Evolutionary conservation across 768 basidiomycete species (phyloP).

Genomic region (Xerocomellus amylosporus): DNA sequence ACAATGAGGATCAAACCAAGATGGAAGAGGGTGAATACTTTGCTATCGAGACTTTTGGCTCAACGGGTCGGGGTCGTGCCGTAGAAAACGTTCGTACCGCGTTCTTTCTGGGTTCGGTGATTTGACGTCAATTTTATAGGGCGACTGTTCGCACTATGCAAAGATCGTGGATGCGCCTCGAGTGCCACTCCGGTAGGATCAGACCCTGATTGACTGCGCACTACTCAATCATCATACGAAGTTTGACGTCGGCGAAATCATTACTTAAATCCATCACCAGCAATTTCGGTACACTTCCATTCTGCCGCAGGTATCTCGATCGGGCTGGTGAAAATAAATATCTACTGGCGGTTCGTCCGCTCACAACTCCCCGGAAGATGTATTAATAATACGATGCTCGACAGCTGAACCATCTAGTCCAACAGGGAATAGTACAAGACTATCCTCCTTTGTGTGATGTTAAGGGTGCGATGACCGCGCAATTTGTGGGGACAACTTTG

Average conservation of each 20-base stretch:
- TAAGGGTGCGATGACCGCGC: constrained; percentile 88
- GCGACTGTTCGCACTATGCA: constrained; percentile 94
- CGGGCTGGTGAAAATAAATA: constrained; percentile 91
- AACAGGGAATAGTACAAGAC: constrained; percentile 82
- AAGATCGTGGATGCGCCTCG: constrained; percentile 64
- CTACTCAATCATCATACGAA: constrained; percentile 29
- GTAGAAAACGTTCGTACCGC: constrained; percentile 63
- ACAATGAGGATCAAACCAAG: constrained; percentile 85
- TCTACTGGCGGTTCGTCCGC: constrained; percentile 69
- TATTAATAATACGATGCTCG: background rate
- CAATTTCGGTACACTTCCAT: constrained; percentile 94
- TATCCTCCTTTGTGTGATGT: constrained; percentile 92
- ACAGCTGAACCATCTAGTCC: constrained; percentile 86
- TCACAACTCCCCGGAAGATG: background rate
- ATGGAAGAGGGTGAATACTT: constrained; percentile 99
- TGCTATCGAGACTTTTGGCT: constrained; percentile 98
- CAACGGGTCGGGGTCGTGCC: constrained; percentile 89
- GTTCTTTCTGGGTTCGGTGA: background rate
- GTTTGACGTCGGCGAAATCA: constrained; percentile 80
- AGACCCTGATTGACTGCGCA: background rate
- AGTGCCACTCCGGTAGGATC: constrained; percentile 69
- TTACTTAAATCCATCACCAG: constrained; percentile 84
- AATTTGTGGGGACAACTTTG: constrained; percentile 58
- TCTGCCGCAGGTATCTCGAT: constrained; percentile 93
- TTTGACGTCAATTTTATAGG: constrained; percentile 42